Conservation (phyloP, 768 basidiomycete species). For the Trametes cingulata region DNA sequence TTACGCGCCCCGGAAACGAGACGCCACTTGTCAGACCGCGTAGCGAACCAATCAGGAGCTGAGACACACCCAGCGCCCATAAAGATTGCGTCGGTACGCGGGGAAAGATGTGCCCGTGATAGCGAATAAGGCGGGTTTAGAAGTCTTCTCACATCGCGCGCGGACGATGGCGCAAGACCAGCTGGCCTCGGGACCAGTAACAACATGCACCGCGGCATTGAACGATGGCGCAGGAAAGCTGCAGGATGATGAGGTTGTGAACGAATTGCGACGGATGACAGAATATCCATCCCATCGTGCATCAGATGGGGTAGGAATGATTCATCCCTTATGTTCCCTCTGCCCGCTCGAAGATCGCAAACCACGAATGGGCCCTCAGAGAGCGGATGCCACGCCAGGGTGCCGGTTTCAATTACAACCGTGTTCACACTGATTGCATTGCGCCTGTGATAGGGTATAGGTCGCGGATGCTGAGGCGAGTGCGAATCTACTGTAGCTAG, state of each 20-base stretch:
- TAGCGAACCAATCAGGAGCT: slow-evolving; percentile 5
- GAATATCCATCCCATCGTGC: not conserved
- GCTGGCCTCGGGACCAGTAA: not conserved
- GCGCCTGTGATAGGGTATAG: no score
- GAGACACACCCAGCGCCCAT: slow-evolving; percentile 5
- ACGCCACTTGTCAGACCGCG: not conserved
- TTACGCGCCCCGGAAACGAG: slow-evolving; percentile 12
- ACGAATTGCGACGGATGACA: not conserved
- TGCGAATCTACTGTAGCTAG: not conserved
- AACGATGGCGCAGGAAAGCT: not conserved
- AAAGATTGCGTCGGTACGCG: not conserved
- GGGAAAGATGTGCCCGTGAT: not conserved
- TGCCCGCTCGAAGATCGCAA: no score
- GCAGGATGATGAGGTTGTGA: slow-evolving; percentile 5
- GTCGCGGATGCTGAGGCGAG: not conserved
- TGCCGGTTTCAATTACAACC: no score
- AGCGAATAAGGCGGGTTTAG: not conserved
- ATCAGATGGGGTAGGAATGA: not conserved
- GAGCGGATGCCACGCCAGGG: no score
- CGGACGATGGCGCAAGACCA: not conserved
- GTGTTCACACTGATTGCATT: no score
- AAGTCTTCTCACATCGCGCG: not conserved
- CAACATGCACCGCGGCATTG: not conserved
- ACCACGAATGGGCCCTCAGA: no score
- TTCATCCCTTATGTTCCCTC: no score